Evolutionary conservation across 441 rosid species (phyloP), one percentile per base, ranked within the genome.

Genomic region (Manihot esculenta): DNA sequence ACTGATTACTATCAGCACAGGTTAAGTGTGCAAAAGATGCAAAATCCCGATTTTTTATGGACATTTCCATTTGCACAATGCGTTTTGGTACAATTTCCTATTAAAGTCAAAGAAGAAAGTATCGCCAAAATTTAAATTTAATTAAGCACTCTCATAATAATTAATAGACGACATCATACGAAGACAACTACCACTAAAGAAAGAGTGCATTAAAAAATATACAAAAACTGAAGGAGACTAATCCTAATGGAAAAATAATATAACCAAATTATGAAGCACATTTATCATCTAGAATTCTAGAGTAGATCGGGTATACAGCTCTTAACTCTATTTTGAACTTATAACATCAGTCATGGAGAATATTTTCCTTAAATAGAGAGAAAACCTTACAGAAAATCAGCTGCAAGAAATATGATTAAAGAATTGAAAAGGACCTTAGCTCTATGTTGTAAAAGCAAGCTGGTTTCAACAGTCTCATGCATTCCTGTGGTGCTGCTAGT

Each of bases 401-500:
- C 20, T 3, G 61, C 50, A 4, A 2, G 18, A 35, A 33, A 35
- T 21, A 38, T 6, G 23, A 48, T 54, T 58, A 58, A 64, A 51
- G 64, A 73, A 71, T 66, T 35, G 14, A 70, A 38, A 70, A 72
- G 49, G 50, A 94, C 99, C 87, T 87, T 87, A 57, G 94, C 97
- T 84, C 99, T 88, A 63, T 94, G 97, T 66, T 88, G 86, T 81
- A 94, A 83, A 79, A 94, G 97, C 85, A 84, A 84, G 84, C 99
- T 92, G 62, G 99, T 94, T 70, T 87, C 92, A 65, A 89, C 99
- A 81, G 83, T 94, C 69, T 90, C 98, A 60, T 88, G 90, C 99
- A 92, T 94, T 80, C 97, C 98, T 30, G 94, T 73, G 67, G 94
- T 92, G 85, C 99, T 94, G 70, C 99, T 92, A 53, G 94, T 94